phyloP scores from a whole-genome alignment of 1,139 yeast species.

The Taphrina pruni region DNA sequence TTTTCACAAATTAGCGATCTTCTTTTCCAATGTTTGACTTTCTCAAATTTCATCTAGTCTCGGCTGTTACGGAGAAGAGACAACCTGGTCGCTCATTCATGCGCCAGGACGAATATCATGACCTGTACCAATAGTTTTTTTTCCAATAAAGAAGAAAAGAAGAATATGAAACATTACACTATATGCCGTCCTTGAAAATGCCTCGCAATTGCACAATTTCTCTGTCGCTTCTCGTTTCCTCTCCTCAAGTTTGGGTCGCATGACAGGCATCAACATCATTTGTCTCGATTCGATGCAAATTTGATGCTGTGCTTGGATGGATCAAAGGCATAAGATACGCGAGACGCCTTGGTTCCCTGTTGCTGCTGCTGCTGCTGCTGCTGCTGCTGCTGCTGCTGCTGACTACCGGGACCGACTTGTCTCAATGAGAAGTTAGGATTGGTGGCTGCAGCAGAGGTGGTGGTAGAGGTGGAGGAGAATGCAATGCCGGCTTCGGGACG shows the following conservation, averaged over 20 bases:
- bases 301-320: constrained; percentile 29
- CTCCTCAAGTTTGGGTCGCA: too few relatives aligned
- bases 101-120: constrained; percentile 4
- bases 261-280: neutral
- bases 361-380: too few relatives aligned
- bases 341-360: neutral
- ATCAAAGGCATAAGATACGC: constrained; percentile 13
- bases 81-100: too few relatives aligned
- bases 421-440: neutral
- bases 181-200: too few relatives aligned
- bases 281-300: neutral
- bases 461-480: neutral
- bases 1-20: too few relatives aligned
- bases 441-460: neutral
- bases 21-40: too few relatives aligned
- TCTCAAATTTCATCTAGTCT: too few relatives aligned
- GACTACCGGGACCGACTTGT: neutral
- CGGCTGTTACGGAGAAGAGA: too few relatives aligned
- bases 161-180: too few relatives aligned
- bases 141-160: too few relatives aligned
- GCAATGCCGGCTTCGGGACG: constrained; percentile 30
- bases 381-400: neutral
- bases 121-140: constrained; percentile 1
- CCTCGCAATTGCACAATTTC: too few relatives aligned
- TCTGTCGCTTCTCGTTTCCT: too few relatives aligned